A percentile compares a stretch with the other conserved stretches of the same genome.
These are phyloP conservation scores for Oidium heveae DNA, from an alignment of 2,329 filamentous ascomycete genomes.

Conservation along the genomic window DNA sequence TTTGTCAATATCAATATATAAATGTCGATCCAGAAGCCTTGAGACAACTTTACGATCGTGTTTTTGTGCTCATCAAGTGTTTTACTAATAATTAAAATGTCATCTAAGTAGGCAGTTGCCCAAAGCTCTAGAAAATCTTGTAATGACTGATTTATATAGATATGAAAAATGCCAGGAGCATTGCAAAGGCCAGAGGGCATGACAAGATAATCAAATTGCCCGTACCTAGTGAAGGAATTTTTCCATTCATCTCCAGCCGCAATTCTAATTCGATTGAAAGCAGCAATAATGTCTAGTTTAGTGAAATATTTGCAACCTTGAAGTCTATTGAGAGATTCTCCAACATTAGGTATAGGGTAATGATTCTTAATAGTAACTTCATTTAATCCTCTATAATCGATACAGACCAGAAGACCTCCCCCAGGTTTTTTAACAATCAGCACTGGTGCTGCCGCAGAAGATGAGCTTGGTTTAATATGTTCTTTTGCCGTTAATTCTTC, in stretches of 20 bases:
- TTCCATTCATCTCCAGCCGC: neutral
- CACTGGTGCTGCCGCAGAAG: neutral
- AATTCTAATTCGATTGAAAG: neutral
- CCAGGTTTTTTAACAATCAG: neutral
- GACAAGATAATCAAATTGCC: neutral
- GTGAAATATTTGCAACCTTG: neutral
- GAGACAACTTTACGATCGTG: neutral
- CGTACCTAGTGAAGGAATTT: neutral
- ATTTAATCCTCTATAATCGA: neutral
- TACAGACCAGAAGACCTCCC: neutral
- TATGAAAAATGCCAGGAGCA: neutral
- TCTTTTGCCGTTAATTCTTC: neutral
- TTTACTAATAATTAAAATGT: neutral
- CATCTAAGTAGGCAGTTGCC: neutral
- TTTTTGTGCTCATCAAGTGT: neutral
- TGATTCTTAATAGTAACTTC: neutral
- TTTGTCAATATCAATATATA: neutral
- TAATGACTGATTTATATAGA: neutral
- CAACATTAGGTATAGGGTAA: neutral
- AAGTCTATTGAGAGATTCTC: neutral
- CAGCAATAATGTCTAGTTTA: neutral
- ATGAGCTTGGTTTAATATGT: neutral
- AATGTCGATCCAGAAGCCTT: neutral
- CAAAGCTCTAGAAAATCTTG: neutral
- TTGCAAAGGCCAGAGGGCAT: neutral